Base-by-base conservation (phyloP, 345 rosid species). In the Odontarrhena argentea region DNA sequence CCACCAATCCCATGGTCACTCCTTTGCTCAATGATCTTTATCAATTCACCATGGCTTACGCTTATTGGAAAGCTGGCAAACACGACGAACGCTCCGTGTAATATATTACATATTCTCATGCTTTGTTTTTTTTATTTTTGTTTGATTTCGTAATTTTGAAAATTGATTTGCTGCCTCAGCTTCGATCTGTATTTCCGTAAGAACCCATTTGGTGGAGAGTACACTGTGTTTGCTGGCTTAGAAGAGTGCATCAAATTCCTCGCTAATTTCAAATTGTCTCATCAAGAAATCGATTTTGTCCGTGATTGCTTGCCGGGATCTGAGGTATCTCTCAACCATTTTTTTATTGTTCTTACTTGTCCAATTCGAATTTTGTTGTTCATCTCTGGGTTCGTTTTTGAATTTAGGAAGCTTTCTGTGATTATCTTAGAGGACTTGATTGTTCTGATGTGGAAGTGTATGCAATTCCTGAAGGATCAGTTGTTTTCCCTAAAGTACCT, bases 401-500 rank as follows among this genome's bases (percentile, higher is more conserved):
- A 43, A 71, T 51, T 67, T 44, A 74, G 77, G 69, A 74, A 74
- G 77, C 77, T 61, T 74, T 74, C 15, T 47, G 77, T 8, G 97
- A 84, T 74, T 95, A 86, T 78, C 96, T 95, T 61, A 76, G 94
- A 78, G 86, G 83, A 26, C 70, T 95, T 46, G 87, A 95, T 69
- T 91, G 97, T 75, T 89, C 97, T 61, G 96, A 88, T 48, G 86
- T 94, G 63, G 93, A 94, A 78, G 85, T 91, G 1, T 86, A 85
- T 84, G 91, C 99, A 57, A 71, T 88, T 73, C 26, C 95, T 0
- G 97, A 94, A 85, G 99, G 99, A 10, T 71, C 92, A 3, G 92
- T 87, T 54, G 99, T 91, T 72, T 94, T 91, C 71, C 99, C 99
- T 4, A 94, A 88, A 79, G 88, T 94, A n/a, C 99, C 99, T 70